A percentile compares a stretch with the other conserved stretches of the same genome.
Evolutionary conservation across 139 green algal species (phyloP).

Genomic region (Chlorella sp.): DNA sequence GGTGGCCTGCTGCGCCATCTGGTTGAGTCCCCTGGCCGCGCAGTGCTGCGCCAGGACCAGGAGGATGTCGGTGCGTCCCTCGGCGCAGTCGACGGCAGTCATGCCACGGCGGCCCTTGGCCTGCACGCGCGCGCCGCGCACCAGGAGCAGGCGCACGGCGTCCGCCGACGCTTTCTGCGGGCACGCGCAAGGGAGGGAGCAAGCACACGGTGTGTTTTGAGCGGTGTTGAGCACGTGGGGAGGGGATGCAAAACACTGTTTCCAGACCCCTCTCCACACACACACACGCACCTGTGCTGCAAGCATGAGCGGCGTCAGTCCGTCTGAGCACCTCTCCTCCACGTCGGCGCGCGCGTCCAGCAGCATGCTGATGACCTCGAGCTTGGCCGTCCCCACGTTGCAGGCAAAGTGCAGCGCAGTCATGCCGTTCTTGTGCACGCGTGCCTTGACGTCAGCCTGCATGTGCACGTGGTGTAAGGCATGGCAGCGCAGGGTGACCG

Average conservation of each 20-base stretch:
- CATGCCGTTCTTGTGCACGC: constrained; percentile 19
- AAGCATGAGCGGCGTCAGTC: constrained; percentile 33
- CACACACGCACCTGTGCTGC: constrained; percentile 22
- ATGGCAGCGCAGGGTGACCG: too few species aligned
- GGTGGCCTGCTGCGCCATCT: not conserved
- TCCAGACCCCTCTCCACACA: too few species aligned
- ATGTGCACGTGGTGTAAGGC: too few species aligned
- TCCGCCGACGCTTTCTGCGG: constrained; percentile 7
- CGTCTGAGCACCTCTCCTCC: constrained; percentile 27
- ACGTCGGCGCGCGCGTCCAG: constrained; percentile 19
- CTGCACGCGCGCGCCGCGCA: constrained; percentile 13
- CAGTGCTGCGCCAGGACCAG: constrained; percentile 2
- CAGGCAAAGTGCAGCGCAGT: constrained; percentile 19
- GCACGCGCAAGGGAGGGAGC: too few species aligned
- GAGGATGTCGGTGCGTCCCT: constrained; percentile 23
- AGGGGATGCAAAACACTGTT: too few species aligned
- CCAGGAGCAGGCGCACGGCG: constrained; percentile 25
- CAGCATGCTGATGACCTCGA: constrained; percentile 20
- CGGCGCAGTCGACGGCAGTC: constrained; percentile 30
- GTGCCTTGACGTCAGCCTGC: constrained; percentile 10
- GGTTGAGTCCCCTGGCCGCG: not conserved
- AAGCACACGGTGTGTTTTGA: too few species aligned
- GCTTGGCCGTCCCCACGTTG: constrained; percentile 11
- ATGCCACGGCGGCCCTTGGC: constrained; percentile 26
- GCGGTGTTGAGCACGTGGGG: too few species aligned